Evolutionary conservation across 768 basidiomycete genomes (phyloP), one percentile per base, ranked within the genome.

Genomic region (Phylloporus sp.): DNA sequence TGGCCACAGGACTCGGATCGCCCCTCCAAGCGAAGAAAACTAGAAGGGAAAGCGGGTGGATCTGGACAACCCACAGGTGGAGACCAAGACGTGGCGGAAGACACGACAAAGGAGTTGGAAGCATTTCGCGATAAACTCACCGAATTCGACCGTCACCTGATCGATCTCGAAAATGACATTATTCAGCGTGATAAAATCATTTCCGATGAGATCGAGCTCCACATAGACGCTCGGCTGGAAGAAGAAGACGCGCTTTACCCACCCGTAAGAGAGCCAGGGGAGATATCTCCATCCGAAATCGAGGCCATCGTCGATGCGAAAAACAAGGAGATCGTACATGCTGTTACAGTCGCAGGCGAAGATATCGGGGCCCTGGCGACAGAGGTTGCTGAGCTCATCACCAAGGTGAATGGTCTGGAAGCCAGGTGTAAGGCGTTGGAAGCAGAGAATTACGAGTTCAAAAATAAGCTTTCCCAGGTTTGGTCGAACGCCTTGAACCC

Each of bases 141-240:
- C 23, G 45, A 47, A 4, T 61, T 75, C 7, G 64, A 66, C 12
- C 46, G 50, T 39, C 63, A 66, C 15, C 49, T 76, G 31, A 4
- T 53, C 23, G 69, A 72, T 18, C 58, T 76, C 23, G 61, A 71
- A 53, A 73, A 75, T 48, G 67, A 70, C 40, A 55, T 75, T 20
- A 58, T 53, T 4, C 73, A 75, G 54, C 68, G 67, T 48, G 62
- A 73, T 47, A 35, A 43, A 23, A 50, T 64, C 29, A 16, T 73
- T 28, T 56, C 61, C 5, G 59, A 62, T 18, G 59, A 70, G 49
- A 60, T 73, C 24, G 65, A 70, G n/a, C 54, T 60, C 50, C 53
- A 54, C 28, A 56, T 74, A 31, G 59, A 62, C 15, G 59, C 60
- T 34, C 65, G 66, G 43, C 36, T 72, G 16, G 58, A 64, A 40